Percentiles rank a stretch among this genome's conserved stretches.
phyloP scores from a whole-genome alignment of 768 basidiomycete species.

The Russula foetens region DNA sequence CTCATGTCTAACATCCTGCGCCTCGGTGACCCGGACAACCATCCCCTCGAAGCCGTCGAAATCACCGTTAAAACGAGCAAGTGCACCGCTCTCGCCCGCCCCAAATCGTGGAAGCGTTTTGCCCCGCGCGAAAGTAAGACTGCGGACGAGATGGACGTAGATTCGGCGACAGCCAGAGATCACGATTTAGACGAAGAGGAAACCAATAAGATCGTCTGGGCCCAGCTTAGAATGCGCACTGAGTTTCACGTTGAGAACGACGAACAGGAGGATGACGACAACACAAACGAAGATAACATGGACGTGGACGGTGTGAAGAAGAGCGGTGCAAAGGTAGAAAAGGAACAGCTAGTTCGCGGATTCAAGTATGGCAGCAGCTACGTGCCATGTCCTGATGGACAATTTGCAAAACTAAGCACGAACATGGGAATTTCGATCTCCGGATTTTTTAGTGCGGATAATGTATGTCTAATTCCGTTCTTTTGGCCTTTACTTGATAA shows the following conservation, averaged over 20 bases:
- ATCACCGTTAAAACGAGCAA: conserved; percentile 72
- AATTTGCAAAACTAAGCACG: conserved; percentile 66
- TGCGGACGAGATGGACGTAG: conserved; percentile 29
- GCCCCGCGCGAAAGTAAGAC: conserved; percentile 29
- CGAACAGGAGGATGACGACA: conserved; percentile 23
- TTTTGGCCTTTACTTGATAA: background rate
- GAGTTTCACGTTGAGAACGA: conserved; percentile 49
- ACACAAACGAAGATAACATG: conserved; percentile 32
- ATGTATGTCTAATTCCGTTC: conserved; percentile 36
- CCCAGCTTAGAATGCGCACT: conserved; percentile 35
- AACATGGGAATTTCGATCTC: conserved; percentile 82
- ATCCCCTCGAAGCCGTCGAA: conserved; percentile 64
- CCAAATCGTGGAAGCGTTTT: conserved; percentile 78
- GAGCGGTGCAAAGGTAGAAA: conserved; percentile 51
- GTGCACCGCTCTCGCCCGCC: conserved; percentile 60
- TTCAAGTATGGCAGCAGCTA: conserved; percentile 90
- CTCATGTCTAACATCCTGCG: conserved; percentile 58
- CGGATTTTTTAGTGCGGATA: conserved; percentile 65
- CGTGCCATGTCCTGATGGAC: conserved; percentile 79
- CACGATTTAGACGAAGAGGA: conserved; percentile 16
- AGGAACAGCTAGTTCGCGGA: conserved; percentile 70
- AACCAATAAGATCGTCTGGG: conserved; percentile 27
- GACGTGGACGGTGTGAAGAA: conserved; percentile 30
- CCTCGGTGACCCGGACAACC: conserved; percentile 65
- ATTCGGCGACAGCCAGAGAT: conserved; percentile 10